These are phyloP conservation scores for Eragrostis curvula DNA, from an alignment of 176 grass and related monocot genomes.

Conservation along the genomic window DNA sequence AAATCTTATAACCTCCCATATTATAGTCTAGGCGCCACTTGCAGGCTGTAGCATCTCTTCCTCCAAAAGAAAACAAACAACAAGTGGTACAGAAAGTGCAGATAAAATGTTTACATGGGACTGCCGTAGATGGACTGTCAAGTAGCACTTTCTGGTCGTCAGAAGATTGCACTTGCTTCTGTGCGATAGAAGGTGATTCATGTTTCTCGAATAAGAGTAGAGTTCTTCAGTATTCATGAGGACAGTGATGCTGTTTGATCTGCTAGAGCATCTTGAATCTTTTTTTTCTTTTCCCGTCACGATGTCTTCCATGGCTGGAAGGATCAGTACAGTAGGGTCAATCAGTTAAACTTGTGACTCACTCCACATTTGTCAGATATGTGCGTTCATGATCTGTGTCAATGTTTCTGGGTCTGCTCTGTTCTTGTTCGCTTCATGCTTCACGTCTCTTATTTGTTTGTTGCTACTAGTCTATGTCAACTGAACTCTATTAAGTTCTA, in stretches of 20 bases:
- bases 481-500: background rate
- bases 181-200: background rate
- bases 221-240: too few relatives aligned
- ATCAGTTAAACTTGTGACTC: background rate
- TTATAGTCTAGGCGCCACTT: too few relatives aligned
- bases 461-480: background rate
- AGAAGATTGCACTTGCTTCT: background rate
- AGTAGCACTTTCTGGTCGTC: background rate
- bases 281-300: background rate
- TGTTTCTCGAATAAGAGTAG: background rate
- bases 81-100: too few relatives aligned
- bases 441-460: background rate
- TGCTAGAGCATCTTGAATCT: too few relatives aligned
- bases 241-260: too few relatives aligned
- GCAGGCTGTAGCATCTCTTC: too few relatives aligned
- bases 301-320: constrained; percentile 29
- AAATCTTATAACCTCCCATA: too few relatives aligned
- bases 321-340: background rate
- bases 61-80: too few relatives aligned
- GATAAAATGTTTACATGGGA: too few relatives aligned
- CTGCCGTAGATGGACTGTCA: too few relatives aligned
- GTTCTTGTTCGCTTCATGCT: background rate
- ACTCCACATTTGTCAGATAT: background rate
- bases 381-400: background rate
- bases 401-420: background rate